Conservation (phyloP, 1,139 yeast species). For the Saccharomyces hybrid region DNA sequence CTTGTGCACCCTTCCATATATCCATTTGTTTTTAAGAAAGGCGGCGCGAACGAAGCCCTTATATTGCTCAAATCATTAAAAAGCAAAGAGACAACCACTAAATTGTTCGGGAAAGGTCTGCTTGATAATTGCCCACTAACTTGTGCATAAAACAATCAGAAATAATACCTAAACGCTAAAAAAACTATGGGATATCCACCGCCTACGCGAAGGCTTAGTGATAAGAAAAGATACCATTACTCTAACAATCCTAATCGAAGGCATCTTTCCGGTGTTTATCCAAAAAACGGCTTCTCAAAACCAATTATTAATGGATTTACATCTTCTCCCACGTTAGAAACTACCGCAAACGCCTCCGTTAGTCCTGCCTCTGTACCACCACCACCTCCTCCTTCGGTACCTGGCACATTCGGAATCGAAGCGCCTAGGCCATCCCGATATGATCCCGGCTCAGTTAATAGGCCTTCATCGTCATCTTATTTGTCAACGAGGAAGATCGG, state of each 20-base stretch:
- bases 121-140: neutral
- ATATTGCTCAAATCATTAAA: neutral
- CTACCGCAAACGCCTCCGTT: conserved; percentile 1
- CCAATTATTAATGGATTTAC: neutral
- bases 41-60: neutral
- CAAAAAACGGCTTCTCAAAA: neutral
- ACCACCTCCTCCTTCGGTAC: conserved; percentile 4
- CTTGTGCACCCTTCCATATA: neutral
- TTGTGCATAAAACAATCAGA: neutral
- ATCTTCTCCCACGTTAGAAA: neutral
- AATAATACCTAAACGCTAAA: no score
- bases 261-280: conserved; percentile 8
- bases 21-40: neutral
- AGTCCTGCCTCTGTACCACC: conserved; percentile 2
- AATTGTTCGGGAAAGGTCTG: neutral
- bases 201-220: conserved; percentile 24
- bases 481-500: conserved; percentile 4
- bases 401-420: conserved; percentile 4
- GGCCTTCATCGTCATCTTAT: conserved; percentile 4
- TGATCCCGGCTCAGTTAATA: conserved; percentile 13
- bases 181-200: conserved; percentile 19
- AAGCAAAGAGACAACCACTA: neutral
- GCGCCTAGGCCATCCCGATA: conserved; percentile 20
- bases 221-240: conserved; percentile 28
- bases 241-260: conserved; percentile 23